Conservation (phyloP, 345 rosid species). For the Ceriops tagal region DNA sequence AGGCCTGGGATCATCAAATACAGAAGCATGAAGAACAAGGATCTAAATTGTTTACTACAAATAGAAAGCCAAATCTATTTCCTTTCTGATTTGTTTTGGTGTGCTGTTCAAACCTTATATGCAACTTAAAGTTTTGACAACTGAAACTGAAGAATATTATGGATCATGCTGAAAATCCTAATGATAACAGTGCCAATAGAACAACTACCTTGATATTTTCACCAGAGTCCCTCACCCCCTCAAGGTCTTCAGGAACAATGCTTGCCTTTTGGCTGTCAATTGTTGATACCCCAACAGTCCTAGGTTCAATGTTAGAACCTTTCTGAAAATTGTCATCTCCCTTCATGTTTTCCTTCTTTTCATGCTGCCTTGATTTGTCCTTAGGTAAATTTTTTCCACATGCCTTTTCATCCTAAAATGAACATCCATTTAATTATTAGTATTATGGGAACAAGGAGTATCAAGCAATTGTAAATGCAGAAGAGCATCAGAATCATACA, state of each 20-base stretch:
- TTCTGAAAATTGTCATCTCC: constrained; percentile 22
- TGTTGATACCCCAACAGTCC: constrained; percentile 21
- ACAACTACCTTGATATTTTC: constrained; percentile 51
- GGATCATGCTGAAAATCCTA: background rate
- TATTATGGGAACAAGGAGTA: constrained; percentile 2
- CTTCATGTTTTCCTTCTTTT: constrained; percentile 27
- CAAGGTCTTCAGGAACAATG: constrained; percentile 22
- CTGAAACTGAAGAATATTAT: background rate
- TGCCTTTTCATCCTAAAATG: constrained; percentile 41
- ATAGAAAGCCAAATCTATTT: background rate
- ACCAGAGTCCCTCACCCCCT: constrained; percentile 24
- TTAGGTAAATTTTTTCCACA: constrained; percentile 30
- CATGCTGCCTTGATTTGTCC: constrained; percentile 27
- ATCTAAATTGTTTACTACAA: background rate
- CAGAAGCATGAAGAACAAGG: too few species aligned
- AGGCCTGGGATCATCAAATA: too few species aligned
- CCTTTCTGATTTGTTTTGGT: background rate
- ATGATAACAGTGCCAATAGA: constrained; percentile 5
- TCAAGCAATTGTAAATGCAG: background rate
- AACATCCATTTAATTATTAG: constrained; percentile 8
- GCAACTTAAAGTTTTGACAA: constrained; percentile 1
- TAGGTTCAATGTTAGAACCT: constrained; percentile 29
- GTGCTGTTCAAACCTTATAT: background rate
- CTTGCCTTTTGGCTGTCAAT: constrained; percentile 33
- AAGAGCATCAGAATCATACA: constrained; percentile 30